Evolutionary conservation across 2,329 filamentous ascomycete species (phyloP).

Genomic region (Verticillium alfalfae): DNA sequence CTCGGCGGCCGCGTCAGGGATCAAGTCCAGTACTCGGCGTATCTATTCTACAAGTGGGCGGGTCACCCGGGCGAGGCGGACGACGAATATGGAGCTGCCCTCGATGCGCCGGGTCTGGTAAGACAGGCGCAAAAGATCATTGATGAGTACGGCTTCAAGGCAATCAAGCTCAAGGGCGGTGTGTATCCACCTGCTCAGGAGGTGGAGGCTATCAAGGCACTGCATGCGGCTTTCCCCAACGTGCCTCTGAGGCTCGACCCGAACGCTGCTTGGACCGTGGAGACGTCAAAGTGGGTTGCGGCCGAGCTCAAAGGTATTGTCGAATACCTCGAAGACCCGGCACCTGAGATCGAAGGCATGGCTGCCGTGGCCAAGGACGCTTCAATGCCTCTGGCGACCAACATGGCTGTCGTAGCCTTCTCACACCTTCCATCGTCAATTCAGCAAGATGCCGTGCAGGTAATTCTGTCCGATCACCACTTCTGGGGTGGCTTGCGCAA

Average conservation of each 20-base stretch:
- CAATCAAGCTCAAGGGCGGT: slow-evolving; percentile 36
- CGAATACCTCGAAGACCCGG: slow-evolving; percentile 33
- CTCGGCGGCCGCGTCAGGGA: slow-evolving; percentile 32
- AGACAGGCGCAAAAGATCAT: slow-evolving; percentile 29
- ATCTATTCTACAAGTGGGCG: slow-evolving; percentile 37
- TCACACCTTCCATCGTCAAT: slow-evolving; percentile 30
- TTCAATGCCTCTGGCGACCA: slow-evolving; percentile 34
- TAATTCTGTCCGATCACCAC: slow-evolving; percentile 33
- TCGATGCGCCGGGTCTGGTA: slow-evolving; percentile 26
- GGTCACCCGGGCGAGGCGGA: slow-evolving; percentile 30
- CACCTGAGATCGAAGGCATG: slow-evolving; percentile 34
- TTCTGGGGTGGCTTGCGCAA: slow-evolving; percentile 36
- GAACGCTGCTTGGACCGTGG: slow-evolving; percentile 31
- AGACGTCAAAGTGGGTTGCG: slow-evolving; percentile 31
- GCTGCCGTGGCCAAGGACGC: slow-evolving; percentile 32
- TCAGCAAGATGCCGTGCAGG: slow-evolving; percentile 30
- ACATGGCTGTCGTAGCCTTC: slow-evolving; percentile 37
- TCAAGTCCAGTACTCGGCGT: slow-evolving; percentile 34
- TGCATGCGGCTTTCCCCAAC: slow-evolving; percentile 28
- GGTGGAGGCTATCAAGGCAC: slow-evolving; percentile 29
- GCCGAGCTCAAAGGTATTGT: slow-evolving; percentile 28
- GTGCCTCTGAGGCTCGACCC: slow-evolving; percentile 29
- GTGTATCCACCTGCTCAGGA: slow-evolving; percentile 32
- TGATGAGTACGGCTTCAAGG: slow-evolving; percentile 35
- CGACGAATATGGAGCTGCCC: slow-evolving; percentile 31